Base-by-base conservation (phyloP, 2,329 filamentous ascomycete genomes). In the Rhexocercosporidium sp. region DNA sequence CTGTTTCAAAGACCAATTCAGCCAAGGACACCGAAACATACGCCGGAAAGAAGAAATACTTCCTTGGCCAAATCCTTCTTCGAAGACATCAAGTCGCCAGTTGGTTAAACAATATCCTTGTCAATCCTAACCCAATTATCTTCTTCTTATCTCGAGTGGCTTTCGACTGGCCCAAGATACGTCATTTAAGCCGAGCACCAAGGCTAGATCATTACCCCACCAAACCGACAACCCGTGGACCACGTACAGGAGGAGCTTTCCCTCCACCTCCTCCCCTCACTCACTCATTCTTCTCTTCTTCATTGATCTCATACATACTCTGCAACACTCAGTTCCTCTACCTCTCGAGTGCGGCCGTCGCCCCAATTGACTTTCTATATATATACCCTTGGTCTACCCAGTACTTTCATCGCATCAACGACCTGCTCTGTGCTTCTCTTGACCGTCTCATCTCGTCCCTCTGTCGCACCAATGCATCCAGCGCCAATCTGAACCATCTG, bases 401-500 rank as follows among this genome's bases (percentile, higher is more conserved):
- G 37, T 34, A 3, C n/a, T 4, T 12, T n/a, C 59, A 51, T 53
- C 57, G 41, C 37, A 47, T 47, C 25, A 34, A 49, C 25, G n/a
- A 34, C 31, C 34, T 39, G 31, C 54, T 57, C 31, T 39, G 53
- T 56, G 53, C 53, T 25, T 18, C 20, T 57, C 31, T 25, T 37
- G 34, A 25, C 27, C 54, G 54, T 62, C 59, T 62, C 44, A 37
- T 62, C 31, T 51, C 59, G 25, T 59, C 39, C 20, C 25, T 37
- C 39, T 46, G 61, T 56, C 61, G 61, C 61, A 63, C 61, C 49
- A 63, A 63, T 63, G 61, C 61, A n/a, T 56, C 61, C 61, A 39
- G 34, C 61, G 25, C 46, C 61, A 16, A 54, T 34, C 37, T 54
- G 34, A 63, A 46, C 22, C 18, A 20, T 11, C 44, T n/a, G 20